Evolutionary conservation across 106 monocot genomes (phyloP), one percentile per base, ranked within the genome.

Genomic region (Platanthera guangdongensis): DNA sequence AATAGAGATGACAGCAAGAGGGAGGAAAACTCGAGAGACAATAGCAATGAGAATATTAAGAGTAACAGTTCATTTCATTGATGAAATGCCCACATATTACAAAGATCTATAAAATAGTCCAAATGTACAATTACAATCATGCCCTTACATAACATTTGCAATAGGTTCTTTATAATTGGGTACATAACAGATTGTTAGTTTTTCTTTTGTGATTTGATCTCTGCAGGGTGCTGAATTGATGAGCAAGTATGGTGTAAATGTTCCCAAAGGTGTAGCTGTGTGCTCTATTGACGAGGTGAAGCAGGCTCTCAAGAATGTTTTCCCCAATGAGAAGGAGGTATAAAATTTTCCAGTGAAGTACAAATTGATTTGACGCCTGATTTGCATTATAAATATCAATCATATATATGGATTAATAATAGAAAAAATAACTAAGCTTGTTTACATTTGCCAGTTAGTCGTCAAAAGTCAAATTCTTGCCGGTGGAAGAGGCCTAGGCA

Each of bases 381-480:
- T n/a, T 14, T 51, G 0, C 19, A 25, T 50, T 72, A 5, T 1
- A 46, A 18, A 70, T 48, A 47, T 10, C 16, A 70, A 46, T 70
- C 11, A 48, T 39, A 19, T 65, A 3, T 65, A 30, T 65, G 30
- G 65, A 4, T 65, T 65, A 11, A 12, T n/a, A 11, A 65, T 32
- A 65, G 30, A 30, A 65, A 65, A 30, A 8, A 21, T 22, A 63
- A 21, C 13, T 68, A 3, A 68, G 47, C 46, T 47, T 50, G 5
- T 50, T 2, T 76, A 47, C 18, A 6, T 73, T 28, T 52, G 15
- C 7, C 78, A 97, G 97, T 73, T 97, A 69, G 97, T 97, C 45
- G 94, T 97, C 11, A 97, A 97, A 84, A 97, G 97, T 78, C 94
- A 97, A 83, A 92, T 97, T 88, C 94, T 97, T 77, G 94, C 97